Conservation (phyloP, 352 stramenopile species). For the Phytopythium ostracodes region DNA sequence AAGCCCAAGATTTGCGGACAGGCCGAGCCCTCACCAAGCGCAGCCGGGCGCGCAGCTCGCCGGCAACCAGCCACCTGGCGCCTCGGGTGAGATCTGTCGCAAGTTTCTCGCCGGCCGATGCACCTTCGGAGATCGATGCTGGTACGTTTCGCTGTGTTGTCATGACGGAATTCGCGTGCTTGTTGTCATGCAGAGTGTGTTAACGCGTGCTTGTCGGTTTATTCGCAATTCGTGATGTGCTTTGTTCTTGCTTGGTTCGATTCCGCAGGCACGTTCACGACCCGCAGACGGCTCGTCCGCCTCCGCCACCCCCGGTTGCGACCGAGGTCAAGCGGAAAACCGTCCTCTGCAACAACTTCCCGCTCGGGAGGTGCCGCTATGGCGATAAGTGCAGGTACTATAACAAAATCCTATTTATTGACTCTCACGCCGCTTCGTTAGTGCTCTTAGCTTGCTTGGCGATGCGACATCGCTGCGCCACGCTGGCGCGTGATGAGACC, state of each 20-base stretch:
- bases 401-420: slow-evolving; percentile 6
- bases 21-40: slow-evolving; percentile 14
- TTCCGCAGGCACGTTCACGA: slow-evolving; percentile 54
- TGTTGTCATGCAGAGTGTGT: not conserved
- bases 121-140: slow-evolving; percentile 78
- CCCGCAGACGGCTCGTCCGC: slow-evolving; percentile 13
- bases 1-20: slow-evolving; percentile 22
- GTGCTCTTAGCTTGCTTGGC: not conserved
- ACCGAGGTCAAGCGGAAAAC: slow-evolving; percentile 62
- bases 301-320: slow-evolving; percentile 27
- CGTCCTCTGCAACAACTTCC: slow-evolving; percentile 73
- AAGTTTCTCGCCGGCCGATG: slow-evolving; percentile 68
- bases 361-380: slow-evolving; percentile 68
- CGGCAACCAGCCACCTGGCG: slow-evolving; percentile 32
- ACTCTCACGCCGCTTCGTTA: not conserved
- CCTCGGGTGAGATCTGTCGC: slow-evolving; percentile 63
- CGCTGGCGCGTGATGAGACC: not conserved
- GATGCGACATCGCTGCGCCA: not conserved
- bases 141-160: slow-evolving; percentile 36
- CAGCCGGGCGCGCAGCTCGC: not conserved
- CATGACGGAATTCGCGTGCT: slow-evolving; percentile 11
- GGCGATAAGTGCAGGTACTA: slow-evolving; percentile 82
- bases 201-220: not conserved
- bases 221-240: not conserved
- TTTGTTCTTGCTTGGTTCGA: not conserved